Conservation (phyloP, 2,329 filamentous ascomycete species). For the Penicillium sp. region DNA sequence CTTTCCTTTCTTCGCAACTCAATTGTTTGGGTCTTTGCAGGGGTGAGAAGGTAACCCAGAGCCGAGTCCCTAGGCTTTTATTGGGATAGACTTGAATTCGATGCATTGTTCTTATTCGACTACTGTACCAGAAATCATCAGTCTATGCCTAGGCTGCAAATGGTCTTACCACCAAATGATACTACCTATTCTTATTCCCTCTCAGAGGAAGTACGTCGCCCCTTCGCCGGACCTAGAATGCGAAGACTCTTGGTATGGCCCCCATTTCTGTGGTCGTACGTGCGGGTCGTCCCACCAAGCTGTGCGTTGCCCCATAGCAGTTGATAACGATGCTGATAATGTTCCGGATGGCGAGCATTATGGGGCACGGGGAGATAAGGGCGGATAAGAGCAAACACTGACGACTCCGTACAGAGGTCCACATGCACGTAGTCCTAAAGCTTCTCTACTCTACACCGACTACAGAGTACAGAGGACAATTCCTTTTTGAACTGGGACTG, state of each 20-base stretch:
- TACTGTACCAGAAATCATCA: not conserved
- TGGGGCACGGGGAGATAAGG: constrained; percentile 8
- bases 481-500: not conserved
- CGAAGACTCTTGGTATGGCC: not conserved
- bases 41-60: not conserved
- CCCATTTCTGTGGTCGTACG: not conserved
- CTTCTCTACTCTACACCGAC: not conserved
- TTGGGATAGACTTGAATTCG: not conserved
- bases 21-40: not conserved
- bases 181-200: not conserved
- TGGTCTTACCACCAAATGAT: not conserved
- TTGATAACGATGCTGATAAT: not conserved
- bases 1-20: not conserved
- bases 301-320: not conserved
- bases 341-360: not conserved
- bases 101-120: not conserved
- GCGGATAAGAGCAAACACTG: not conserved
- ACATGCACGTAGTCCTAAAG: not conserved
- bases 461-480: not conserved
- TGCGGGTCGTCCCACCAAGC: not conserved
- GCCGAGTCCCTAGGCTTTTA: not conserved
- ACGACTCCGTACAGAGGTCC: not conserved
- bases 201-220: not conserved
- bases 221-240: not conserved
- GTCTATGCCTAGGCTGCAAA: not conserved